Evolutionary conservation across 345 rosid species (phyloP).

Genomic region (Citrus maxima): DNA sequence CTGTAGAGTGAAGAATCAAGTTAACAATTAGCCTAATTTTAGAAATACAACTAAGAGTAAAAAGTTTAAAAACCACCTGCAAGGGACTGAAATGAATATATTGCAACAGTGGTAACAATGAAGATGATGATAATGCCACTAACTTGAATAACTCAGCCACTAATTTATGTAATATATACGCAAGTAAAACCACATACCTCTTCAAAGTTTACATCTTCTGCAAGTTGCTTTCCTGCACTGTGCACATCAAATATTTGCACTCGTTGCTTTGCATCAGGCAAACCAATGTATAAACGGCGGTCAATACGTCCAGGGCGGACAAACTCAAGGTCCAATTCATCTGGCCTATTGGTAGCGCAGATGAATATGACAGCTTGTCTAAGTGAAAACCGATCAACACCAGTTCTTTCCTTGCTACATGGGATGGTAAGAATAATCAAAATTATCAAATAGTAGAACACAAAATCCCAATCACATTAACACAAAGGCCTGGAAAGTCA

Average conservation of each 20-base stretch:
- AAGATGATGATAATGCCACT: neutral
- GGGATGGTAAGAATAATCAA: neutral
- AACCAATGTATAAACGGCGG: slow-evolving; percentile 90
- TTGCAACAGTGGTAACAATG: neutral
- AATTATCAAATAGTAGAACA: neutral
- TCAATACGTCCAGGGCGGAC: slow-evolving; percentile 91
- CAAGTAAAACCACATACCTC: slow-evolving; percentile 36
- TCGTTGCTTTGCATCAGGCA: slow-evolving; percentile 90
- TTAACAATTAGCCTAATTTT: slow-evolving; percentile 2
- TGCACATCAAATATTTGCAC: slow-evolving; percentile 91
- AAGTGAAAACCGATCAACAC: slow-evolving; percentile 82
- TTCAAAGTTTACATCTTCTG: slow-evolving; percentile 80
- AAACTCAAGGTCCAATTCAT: slow-evolving; percentile 94
- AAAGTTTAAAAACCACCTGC: neutral
- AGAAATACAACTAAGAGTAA: neutral
- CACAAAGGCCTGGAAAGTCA: neutral
- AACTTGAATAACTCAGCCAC: neutral
- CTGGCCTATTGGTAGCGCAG: slow-evolving; percentile 97
- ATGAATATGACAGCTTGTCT: slow-evolving; percentile 98
- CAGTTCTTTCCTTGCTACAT: slow-evolving; percentile 82
- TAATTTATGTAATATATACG: neutral
- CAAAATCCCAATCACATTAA: slow-evolving; percentile 14
- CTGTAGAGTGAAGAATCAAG: slow-evolving; percentile 33
- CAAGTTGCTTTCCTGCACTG: slow-evolving; percentile 79
- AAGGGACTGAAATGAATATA: neutral